These are phyloP conservation scores for Centella asiatica DNA, from an alignment of 129 eudicot genomes.

Conservation along the genomic window DNA sequence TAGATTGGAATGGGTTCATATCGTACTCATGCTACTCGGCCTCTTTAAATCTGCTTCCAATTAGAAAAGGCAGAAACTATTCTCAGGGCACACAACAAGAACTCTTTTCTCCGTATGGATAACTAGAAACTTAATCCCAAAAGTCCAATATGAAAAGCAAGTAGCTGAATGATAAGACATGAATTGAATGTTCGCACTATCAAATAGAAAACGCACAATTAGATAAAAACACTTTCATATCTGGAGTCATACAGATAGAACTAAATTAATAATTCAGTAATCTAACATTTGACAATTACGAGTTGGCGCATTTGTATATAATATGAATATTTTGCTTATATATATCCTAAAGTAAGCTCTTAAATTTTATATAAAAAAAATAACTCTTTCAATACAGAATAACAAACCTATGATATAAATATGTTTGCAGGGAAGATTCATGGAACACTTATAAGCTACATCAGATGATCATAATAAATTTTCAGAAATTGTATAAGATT, in stretches of 20 bases:
- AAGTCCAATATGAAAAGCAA: neutral
- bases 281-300: too few relatives aligned
- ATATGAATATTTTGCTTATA: too few relatives aligned
- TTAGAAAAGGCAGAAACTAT: neutral
- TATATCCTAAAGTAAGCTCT: neutral
- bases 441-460: neutral
- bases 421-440: neutral
- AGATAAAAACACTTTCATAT: neutral
- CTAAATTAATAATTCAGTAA: too few relatives aligned
- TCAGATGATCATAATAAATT: constrained; percentile 1
- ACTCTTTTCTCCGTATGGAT: neutral
- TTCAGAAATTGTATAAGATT: neutral
- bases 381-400: neutral
- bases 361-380: neutral
- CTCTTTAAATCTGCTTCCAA: neutral
- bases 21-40: too few relatives aligned
- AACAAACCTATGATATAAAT: neutral
- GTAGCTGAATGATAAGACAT: neutral
- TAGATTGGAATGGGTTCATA: too few relatives aligned
- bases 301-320: neutral
- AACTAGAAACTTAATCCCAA: neutral
- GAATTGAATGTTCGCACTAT: neutral
- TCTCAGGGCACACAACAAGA: too few relatives aligned
- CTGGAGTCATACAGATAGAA: neutral
- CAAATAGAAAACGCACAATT: neutral